Percentiles rank a stretch among this genome's conserved stretches.
Evolutionary conservation across 805 yeast species (phyloP).

Genomic region (Candida boidinii): DNA sequence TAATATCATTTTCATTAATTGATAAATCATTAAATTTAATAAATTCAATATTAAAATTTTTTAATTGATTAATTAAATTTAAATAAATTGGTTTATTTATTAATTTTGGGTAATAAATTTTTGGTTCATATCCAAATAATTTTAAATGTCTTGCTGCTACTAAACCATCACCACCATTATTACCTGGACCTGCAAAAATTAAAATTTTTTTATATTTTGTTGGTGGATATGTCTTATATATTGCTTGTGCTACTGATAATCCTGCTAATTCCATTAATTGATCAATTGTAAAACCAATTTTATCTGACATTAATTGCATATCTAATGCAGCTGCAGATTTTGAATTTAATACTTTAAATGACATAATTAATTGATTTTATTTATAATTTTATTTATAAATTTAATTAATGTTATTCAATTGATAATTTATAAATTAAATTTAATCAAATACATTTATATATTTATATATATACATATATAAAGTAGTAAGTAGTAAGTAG

Average conservation of each 20-base stretch:
- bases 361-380: constrained; percentile 9
- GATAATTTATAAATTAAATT: too few relatives aligned
- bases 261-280: constrained; percentile 97
- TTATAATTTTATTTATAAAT: too few relatives aligned
- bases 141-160: constrained; percentile 91
- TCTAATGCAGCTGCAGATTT: constrained; percentile 72
- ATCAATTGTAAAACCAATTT: constrained; percentile 67
- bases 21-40: constrained; percentile 25
- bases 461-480: too few relatives aligned
- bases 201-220: constrained; percentile 35
- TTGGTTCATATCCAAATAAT: constrained; percentile 71
- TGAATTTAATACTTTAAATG: constrained; percentile 35
- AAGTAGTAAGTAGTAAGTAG: too few relatives aligned
- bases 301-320: constrained; percentile 76
- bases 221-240: constrained; percentile 61
- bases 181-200: constrained; percentile 89
- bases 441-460: too few relatives aligned
- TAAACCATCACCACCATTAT: constrained; percentile 94
- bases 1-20: constrained; percentile 17
- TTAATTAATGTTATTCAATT: too few relatives aligned
- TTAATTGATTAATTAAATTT: constrained; percentile 58
- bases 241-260: constrained; percentile 83
- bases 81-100: constrained; percentile 46
- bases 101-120: constrained; percentile 72
- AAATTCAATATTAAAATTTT: constrained; percentile 53